Conservation (phyloP, 2,329 filamentous ascomycete genomes). For the Berkeleyomyces basicola region DNA sequence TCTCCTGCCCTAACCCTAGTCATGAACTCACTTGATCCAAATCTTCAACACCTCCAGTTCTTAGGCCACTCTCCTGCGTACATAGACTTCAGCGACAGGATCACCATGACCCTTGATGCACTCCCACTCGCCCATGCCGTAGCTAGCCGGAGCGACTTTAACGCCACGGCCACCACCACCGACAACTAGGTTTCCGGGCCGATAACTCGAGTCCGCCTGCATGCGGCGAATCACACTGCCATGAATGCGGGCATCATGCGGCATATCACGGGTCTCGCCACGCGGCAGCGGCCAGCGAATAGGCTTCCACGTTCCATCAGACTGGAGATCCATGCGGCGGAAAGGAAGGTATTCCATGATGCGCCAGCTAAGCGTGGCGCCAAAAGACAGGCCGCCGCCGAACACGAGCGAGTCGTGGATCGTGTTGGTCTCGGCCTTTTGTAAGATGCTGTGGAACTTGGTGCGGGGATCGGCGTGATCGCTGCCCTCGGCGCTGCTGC, state of each 20-base stretch:
- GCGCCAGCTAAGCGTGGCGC: conserved; percentile 51
- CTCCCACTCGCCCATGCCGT: conserved; percentile 58
- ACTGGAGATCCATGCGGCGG: conserved; percentile 58
- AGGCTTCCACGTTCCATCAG: conserved; percentile 59
- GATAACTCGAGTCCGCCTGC: conserved; percentile 43
- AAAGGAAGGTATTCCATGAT: conserved; percentile 73
- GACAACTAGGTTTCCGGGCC: conserved; percentile 64
- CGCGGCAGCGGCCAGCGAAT: conserved; percentile 67
- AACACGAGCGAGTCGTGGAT: conserved; percentile 60
- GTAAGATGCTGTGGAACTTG: conserved; percentile 41
- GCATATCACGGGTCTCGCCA: conserved; percentile 64
- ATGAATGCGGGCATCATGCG: conserved; percentile 52
- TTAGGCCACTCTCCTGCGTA: conserved; percentile 21
- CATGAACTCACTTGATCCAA: neutral
- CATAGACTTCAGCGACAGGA: conserved; percentile 50
- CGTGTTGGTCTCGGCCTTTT: conserved; percentile 34
- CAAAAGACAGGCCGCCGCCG: conserved; percentile 36
- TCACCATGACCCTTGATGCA: conserved; percentile 48
- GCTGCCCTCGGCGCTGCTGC: neutral
- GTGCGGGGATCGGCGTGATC: neutral
- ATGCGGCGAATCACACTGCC: conserved; percentile 59
- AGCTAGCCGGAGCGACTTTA: conserved; percentile 38
- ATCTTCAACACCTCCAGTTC: neutral
- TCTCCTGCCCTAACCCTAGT: neutral
- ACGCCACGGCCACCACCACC: conserved; percentile 62